Base-by-base conservation (phyloP, 228 moss, liverwort and hornwort genomes). In the Sphagnum magellanicum region DNA sequence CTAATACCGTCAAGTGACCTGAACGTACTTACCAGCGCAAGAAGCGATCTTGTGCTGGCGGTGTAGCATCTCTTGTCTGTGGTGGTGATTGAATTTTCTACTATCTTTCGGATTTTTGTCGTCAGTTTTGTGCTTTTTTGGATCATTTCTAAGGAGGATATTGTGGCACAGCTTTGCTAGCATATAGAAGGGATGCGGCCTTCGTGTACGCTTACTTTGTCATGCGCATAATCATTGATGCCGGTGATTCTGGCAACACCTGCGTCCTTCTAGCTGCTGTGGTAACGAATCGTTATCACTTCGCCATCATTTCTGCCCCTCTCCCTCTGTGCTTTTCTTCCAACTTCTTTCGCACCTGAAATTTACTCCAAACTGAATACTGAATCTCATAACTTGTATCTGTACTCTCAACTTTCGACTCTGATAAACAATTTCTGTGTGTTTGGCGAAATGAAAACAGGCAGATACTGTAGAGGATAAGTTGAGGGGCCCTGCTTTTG, bases 401-500 rank as follows among this genome's bases (percentile, higher is more conserved):
- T 32, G 32, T 32, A 3, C 32, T 32, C 32, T 32, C 32, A 32
- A 32, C 32, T 32, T 32, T 32, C 32, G 32, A 32, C 3, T 32
- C 32, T 32, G 32, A 32, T 32, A 32, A 32, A 32, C 32, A 32
- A 32, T 32, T 32, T 32, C 8, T 55, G 55, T 55, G 12, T 55
- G 12, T 55, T 2, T 8, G 8, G 9, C 55, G 55, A 8, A 55
- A 55, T 55, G 8, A 12, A 55, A 55, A 52, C 74, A 79, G 79
- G 79, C 79, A 68, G 79, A 79, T 70, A 69, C 72, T 52, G 73
- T 75, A 7, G 73, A 76, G 10, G 60, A 71, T 50, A 67, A 64
- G 49, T 63, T 68, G 50, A 57, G 82, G 67, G 50, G 79, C 63
- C 50, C 71, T 46, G 82, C 76, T 16, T 53, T 76, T 64, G 79